Conservation (phyloP, 345 rosid genomes). For the Viola odorata region DNA sequence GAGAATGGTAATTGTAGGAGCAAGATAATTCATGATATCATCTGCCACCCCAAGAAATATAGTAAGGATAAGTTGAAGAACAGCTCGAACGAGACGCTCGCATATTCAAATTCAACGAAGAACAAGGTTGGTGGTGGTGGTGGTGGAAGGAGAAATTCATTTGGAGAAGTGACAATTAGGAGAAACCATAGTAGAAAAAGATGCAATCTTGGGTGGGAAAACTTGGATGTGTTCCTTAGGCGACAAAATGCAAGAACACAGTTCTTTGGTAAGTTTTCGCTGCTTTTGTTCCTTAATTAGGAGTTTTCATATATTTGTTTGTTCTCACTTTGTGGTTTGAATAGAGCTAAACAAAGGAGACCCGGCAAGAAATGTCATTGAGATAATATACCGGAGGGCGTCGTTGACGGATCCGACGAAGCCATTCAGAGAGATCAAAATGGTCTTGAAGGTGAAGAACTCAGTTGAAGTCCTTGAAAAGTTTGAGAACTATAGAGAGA, state of each 20-base stretch:
- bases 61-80: not conserved
- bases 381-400: constrained; percentile 40
- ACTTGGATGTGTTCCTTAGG: not conserved
- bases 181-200: not conserved
- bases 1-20: constrained; percentile 30
- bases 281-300: too few species aligned
- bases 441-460: constrained; percentile 44
- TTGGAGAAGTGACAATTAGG: constrained; percentile 21
- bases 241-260: constrained; percentile 5
- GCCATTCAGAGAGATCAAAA: constrained; percentile 28
- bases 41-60: constrained; percentile 4
- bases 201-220: not conserved
- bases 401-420: constrained; percentile 29
- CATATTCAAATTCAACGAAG: too few species aligned
- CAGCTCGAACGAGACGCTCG: too few species aligned
- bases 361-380: constrained; percentile 41
- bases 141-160: constrained; percentile 16
- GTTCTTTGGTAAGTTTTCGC: constrained; percentile 17
- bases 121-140: too few species aligned
- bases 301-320: not conserved
- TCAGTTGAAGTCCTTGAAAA: constrained; percentile 26
- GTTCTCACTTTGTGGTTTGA: not conserved
- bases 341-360: constrained; percentile 38
- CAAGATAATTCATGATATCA: constrained; percentile 13
- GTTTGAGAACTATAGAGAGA: constrained; percentile 41